Percentiles rank a stretch among this genome's conserved stretches.
These are phyloP conservation scores for Mimosa pudica DNA, from an alignment of 306 rosid species.

Conservation along the genomic window DNA sequence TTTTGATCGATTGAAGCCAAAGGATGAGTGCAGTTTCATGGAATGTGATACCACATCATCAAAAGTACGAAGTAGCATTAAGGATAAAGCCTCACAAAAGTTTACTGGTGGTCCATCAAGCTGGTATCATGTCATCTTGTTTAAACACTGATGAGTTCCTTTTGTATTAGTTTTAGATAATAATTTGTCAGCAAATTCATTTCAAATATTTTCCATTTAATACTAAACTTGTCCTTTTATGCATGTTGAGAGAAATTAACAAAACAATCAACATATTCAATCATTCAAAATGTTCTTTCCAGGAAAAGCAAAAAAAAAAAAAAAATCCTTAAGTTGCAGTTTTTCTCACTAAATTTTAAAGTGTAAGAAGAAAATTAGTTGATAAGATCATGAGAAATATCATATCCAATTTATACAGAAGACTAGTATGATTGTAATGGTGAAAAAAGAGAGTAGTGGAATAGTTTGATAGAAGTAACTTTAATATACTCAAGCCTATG, in stretches of 20 bases:
- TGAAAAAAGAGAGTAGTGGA: conserved; percentile 9
- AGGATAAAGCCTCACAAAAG: conserved; percentile 47
- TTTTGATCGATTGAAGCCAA: not conserved
- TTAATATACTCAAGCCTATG: not conserved
- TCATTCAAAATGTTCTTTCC: not conserved
- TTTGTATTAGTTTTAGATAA: conserved; percentile 16
- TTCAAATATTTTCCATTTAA: conserved; percentile 17
- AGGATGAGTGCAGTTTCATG: not conserved
- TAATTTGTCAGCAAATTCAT: conserved; percentile 22
- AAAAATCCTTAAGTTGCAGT: not conserved
- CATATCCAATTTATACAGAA: not conserved
- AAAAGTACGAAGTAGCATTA: conserved; percentile 34
- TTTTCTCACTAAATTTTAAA: not conserved
- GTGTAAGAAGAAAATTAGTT: not conserved
- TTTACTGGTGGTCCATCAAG: conserved; percentile 80
- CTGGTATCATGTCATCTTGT: conserved; percentile 58
- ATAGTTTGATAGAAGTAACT: conserved; percentile 22
- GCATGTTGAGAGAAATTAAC: not conserved
- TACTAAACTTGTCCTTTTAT: not conserved
- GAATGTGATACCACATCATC: conserved; percentile 1
- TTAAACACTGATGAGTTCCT: conserved; percentile 31
- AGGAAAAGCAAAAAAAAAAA: not conserved
- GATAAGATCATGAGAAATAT: not conserved
- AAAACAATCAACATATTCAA: not conserved
- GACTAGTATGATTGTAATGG: not conserved